These are phyloP conservation scores for Amoeboaphelidium protococcarum DNA, from an alignment of 371 early-diverging fungal species.

Conservation along the genomic window DNA sequence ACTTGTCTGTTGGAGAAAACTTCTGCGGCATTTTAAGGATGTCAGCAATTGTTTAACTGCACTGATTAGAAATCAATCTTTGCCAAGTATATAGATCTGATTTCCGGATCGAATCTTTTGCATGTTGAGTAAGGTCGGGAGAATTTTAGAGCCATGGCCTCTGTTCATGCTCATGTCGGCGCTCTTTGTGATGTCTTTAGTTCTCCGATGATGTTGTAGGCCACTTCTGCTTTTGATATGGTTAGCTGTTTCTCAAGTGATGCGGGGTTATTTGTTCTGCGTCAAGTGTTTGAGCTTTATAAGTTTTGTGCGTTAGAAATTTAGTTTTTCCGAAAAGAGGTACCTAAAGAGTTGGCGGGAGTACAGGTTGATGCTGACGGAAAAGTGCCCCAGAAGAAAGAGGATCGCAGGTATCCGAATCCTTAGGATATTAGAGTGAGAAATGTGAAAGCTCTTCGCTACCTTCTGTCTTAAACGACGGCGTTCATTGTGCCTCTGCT, in stretches of 20 bases:
- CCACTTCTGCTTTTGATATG: constrained; percentile 27
- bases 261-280: too few relatives aligned
- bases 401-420: neutral
- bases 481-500: constrained; percentile 29
- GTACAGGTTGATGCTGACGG: too few relatives aligned
- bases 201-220: constrained; percentile 30
- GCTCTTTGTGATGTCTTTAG: constrained; percentile 45
- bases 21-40: constrained; percentile 15
- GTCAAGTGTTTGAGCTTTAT: neutral
- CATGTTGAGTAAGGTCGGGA: too few relatives aligned
- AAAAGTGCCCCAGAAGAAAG: neutral
- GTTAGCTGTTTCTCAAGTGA: too few relatives aligned
- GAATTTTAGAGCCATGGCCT: constrained; percentile 28
- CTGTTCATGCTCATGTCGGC: constrained; percentile 29
- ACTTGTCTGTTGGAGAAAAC: constrained; percentile 17
- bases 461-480: constrained; percentile 34
- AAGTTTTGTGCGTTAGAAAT: neutral
- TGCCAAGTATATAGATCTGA: constrained; percentile 20
- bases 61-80: constrained; percentile 12
- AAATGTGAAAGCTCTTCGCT: constrained; percentile 34
- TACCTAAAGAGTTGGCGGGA: too few relatives aligned
- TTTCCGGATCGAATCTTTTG: too few relatives aligned
- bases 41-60: constrained; percentile 11
- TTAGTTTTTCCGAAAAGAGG: too few relatives aligned
- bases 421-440: constrained; percentile 9